Conservation (phyloP, 352 stramenopile species). For the Globisporangium cystogenes region DNA sequence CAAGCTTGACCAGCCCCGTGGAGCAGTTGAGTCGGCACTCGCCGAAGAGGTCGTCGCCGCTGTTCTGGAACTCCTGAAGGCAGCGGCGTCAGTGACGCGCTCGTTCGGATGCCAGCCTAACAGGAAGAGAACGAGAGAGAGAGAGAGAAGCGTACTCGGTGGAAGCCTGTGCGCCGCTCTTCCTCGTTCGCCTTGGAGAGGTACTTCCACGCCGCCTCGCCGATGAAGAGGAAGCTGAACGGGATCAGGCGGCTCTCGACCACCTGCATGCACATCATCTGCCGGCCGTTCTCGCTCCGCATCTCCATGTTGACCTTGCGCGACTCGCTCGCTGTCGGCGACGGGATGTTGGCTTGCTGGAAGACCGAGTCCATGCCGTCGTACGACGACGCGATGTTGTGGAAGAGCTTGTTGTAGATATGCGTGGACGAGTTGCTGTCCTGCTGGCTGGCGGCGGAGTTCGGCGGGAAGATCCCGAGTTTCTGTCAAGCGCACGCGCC, state of each 20-base stretch:
- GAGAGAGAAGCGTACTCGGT: slow-evolving; percentile 37
- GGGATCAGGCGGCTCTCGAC: slow-evolving; percentile 29
- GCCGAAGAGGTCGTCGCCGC: slow-evolving; percentile 40
- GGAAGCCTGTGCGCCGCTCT: slow-evolving; percentile 18
- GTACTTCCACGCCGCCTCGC: slow-evolving; percentile 25
- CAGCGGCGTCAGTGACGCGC: neutral
- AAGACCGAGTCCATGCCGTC: slow-evolving; percentile 22
- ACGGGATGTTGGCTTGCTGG: slow-evolving; percentile 18
- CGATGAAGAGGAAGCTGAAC: slow-evolving; percentile 22
- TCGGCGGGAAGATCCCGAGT: slow-evolving; percentile 13
- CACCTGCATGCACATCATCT: slow-evolving; percentile 40
- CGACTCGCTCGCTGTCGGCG: slow-evolving; percentile 9
- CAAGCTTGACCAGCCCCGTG: slow-evolving; percentile 21
- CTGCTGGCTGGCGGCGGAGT: neutral
- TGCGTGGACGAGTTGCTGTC: slow-evolving; percentile 14
- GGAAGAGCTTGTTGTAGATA: slow-evolving; percentile 32
- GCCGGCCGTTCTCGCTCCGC: slow-evolving; percentile 20
- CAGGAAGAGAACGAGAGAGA: too few species aligned
- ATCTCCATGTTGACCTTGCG: slow-evolving; percentile 49
- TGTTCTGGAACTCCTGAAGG: slow-evolving; percentile 29
- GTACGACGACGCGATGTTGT: slow-evolving; percentile 28
- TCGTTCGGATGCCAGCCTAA: too few species aligned
- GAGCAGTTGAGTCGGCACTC: slow-evolving; percentile 33
- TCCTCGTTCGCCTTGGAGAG: slow-evolving; percentile 16
- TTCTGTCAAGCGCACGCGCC: slow-evolving; percentile 10